A percentile compares a stretch with the other conserved stretches of the same genome.
Evolutionary conservation across 805 yeast genomes (phyloP).

Genomic region (Saturnispora quitensis): DNA sequence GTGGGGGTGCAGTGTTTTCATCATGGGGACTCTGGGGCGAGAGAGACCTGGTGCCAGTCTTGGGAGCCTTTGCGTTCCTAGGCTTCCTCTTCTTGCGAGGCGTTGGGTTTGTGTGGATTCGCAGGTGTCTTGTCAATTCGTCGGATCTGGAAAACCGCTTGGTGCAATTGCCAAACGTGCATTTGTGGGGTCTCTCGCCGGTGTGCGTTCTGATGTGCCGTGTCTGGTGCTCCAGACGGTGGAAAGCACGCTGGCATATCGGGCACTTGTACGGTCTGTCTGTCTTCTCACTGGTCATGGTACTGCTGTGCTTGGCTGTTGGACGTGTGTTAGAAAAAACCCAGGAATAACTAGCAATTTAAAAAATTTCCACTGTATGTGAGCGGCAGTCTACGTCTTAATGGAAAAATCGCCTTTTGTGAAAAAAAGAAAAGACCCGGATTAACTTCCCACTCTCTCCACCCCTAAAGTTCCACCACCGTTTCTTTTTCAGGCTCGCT

Average conservation of each 20-base stretch:
- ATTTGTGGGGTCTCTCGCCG: slow-evolving; percentile 75
- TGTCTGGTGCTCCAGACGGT: slow-evolving; percentile 68
- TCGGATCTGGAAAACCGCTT: slow-evolving; percentile 64
- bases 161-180: slow-evolving; percentile 61
- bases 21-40: slow-evolving; percentile 3
- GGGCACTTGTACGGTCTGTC: slow-evolving; percentile 66
- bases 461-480: neutral
- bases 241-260: slow-evolving; percentile 65
- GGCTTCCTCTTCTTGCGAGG: slow-evolving; percentile 44
- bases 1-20: neutral
- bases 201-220: slow-evolving; percentile 75
- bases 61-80: slow-evolving; percentile 12
- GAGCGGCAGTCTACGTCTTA: slow-evolving; percentile 1
- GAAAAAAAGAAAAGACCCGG: neutral
- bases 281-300: slow-evolving; percentile 10
- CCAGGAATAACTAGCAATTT: neutral
- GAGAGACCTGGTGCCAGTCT: neutral
- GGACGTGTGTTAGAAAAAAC: slow-evolving; percentile 12
- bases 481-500: neutral
- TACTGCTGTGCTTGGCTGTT: slow-evolving; percentile 21
- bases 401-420: neutral
- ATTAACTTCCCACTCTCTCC: neutral
- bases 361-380: neutral
- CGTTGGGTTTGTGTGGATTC: slow-evolving; percentile 66
- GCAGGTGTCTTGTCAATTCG: slow-evolving; percentile 62